These are phyloP conservation scores for Tephrocybe rancida DNA, from an alignment of 768 basidiomycete genomes.

Conservation along the genomic window DNA sequence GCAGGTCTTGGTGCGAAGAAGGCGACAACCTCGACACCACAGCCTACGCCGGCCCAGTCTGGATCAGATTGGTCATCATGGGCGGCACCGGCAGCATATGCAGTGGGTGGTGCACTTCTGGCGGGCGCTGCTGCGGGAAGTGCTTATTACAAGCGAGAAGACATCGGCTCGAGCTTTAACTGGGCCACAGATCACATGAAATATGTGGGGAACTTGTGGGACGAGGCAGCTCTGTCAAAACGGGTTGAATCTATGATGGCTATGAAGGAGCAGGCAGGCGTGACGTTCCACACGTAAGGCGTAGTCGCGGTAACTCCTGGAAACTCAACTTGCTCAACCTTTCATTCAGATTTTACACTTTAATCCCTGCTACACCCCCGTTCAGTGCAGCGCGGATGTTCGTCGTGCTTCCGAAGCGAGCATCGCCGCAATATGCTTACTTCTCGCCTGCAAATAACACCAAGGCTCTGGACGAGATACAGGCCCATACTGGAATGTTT, in stretches of 20 bases:
- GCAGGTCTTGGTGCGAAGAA: conserved; percentile 51
- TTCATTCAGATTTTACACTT: conserved; percentile 71
- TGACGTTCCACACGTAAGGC: conserved; percentile 78
- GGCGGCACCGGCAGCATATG: conserved; percentile 66
- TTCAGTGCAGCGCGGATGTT: conserved; percentile 67
- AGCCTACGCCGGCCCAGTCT: conserved; percentile 25
- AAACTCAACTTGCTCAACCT: background rate
- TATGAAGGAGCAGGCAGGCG: conserved; percentile 60
- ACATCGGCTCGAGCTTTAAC: conserved; percentile 66
- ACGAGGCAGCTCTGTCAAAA: conserved; percentile 59
- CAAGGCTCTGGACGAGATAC: conserved; percentile 72
- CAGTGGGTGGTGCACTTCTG: conserved; percentile 71
- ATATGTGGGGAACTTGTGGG: conserved; percentile 87
- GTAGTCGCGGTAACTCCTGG: conserved; percentile 13
- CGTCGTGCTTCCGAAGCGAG: conserved; percentile 66
- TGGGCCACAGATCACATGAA: conserved; percentile 91
- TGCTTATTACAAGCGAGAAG: conserved; percentile 81
- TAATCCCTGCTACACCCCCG: conserved; percentile 72
- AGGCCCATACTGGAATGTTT: conserved; percentile 92
- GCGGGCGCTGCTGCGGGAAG: conserved; percentile 86
- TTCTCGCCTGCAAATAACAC: conserved; percentile 71
- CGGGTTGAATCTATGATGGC: conserved; percentile 66
- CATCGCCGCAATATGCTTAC: conserved; percentile 46
- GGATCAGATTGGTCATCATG: conserved; percentile 59
- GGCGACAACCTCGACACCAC: conserved; percentile 31